These are phyloP conservation scores for Xylaria scruposa DNA, from an alignment of 495 filamentous ascomycete species.

Conservation along the genomic window DNA sequence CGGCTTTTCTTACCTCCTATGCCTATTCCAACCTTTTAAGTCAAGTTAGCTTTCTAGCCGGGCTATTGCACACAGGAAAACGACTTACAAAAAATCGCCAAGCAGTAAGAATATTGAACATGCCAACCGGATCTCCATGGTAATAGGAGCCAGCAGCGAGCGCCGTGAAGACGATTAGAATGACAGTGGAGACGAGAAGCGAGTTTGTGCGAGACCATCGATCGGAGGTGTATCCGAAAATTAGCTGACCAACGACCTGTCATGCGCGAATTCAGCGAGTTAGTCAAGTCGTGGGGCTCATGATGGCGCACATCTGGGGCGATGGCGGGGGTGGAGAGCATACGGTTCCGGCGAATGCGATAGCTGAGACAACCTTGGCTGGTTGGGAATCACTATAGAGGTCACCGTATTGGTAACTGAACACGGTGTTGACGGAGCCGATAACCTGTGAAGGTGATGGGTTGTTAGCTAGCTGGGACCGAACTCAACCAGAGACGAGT, in stretches of 20 bases:
- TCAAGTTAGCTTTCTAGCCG: constrained; percentile 19
- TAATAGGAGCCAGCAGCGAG: constrained; percentile 79
- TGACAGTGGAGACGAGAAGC: constrained; percentile 77
- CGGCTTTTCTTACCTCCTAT: constrained; percentile 78
- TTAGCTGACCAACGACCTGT: constrained; percentile 73
- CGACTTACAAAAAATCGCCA: constrained; percentile 80
- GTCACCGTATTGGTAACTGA: constrained; percentile 65
- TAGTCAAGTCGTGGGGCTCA: constrained; percentile 17
- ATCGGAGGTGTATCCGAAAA: constrained; percentile 84
- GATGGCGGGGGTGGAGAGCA: constrained; percentile 14
- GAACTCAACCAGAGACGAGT: background rate
- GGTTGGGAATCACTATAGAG: constrained; percentile 70
- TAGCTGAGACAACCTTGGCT: constrained; percentile 72
- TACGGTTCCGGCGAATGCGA: constrained; percentile 86
- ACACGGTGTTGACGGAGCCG: constrained; percentile 78
- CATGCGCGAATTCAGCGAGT: constrained; percentile 8
- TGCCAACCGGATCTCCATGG: constrained; percentile 65
- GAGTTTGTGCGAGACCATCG: constrained; percentile 84
- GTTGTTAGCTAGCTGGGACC: background rate
- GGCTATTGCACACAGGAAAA: background rate
- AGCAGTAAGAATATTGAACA: constrained; percentile 83
- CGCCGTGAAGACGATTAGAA: constrained; percentile 85
- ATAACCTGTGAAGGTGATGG: constrained; percentile 66
- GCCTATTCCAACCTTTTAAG: constrained; percentile 56
- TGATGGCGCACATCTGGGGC: background rate